Percentiles rank a stretch among this genome's conserved stretches.
phyloP scores from a whole-genome alignment of 768 basidiomycete species.

The Suillus tomentosus region DNA sequence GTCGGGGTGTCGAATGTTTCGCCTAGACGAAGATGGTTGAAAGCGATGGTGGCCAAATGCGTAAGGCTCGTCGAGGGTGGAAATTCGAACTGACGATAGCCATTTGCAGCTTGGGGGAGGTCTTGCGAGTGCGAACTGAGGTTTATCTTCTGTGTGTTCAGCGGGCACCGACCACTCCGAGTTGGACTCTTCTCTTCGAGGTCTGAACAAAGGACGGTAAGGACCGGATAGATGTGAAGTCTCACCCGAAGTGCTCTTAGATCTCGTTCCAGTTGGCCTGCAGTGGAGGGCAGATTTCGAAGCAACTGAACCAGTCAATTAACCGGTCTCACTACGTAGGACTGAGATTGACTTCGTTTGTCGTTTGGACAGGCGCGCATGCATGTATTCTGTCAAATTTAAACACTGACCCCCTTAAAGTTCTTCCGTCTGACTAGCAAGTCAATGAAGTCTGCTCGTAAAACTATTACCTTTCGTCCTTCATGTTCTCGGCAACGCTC shows the following conservation, averaged over 20 bases:
- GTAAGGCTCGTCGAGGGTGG: background rate
- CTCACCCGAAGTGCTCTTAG: background rate
- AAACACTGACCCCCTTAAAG: no score
- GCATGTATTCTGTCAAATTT: no score
- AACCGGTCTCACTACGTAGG: no score
- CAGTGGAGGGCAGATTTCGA: no score
- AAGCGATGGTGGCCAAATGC: background rate
- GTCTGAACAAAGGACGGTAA: background rate
- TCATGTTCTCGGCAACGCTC: no score
- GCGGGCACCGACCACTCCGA: background rate
- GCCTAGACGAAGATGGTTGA: conserved; percentile 5
- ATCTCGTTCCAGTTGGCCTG: background rate
- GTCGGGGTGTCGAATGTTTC: background rate
- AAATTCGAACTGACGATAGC: conserved; percentile 4
- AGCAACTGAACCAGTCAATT: no score
- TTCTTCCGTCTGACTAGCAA: no score
- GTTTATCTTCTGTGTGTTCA: background rate
- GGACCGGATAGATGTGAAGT: no score
- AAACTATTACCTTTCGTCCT: no score
- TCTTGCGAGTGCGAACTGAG: background rate
- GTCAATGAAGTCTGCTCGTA: no score
- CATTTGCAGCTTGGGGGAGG: background rate
- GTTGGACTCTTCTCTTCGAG: background rate
- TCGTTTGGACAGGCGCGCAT: no score
- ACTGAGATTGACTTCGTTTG: no score